Percentiles rank a stretch among this genome's conserved stretches.
These are phyloP conservation scores for Ceratopteris richardii DNA, from an alignment of 75 land plant species.

Conservation along the genomic window DNA sequence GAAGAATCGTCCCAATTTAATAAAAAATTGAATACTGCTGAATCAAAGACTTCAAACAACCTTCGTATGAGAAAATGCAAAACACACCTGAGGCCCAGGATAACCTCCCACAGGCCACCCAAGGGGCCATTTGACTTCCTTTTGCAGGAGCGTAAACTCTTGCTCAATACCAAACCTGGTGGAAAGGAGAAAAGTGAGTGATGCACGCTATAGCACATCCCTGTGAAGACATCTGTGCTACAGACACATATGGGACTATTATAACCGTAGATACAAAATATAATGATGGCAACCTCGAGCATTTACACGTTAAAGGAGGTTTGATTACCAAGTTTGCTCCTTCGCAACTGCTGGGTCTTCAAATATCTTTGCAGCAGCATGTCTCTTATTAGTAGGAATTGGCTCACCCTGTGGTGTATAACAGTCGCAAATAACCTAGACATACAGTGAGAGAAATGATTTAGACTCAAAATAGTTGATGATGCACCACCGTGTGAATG, in stretches of 20 bases:
- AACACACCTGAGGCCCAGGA: constrained; percentile 89
- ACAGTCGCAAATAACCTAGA: constrained; percentile 74
- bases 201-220: too few relatives aligned
- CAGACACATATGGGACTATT: too few relatives aligned
- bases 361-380: constrained; percentile 82
- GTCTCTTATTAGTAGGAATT: constrained; percentile 88
- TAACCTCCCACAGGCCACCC: constrained; percentile 97
- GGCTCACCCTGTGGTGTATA: constrained; percentile 91
- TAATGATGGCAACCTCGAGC: too few relatives aligned
- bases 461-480: too few relatives aligned
- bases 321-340: constrained; percentile 69
- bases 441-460: too few relatives aligned
- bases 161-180: constrained; percentile 94
- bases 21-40: background rate
- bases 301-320: too few relatives aligned
- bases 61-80: too few relatives aligned
- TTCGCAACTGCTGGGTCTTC: constrained; percentile 40
- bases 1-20: background rate
- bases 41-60: too few relatives aligned
- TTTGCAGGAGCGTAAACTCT: constrained; percentile 92
- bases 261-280: too few relatives aligned
- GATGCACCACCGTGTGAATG: too few relatives aligned
- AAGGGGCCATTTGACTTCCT: constrained; percentile 92
- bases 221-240: too few relatives aligned
- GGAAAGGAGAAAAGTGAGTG: background rate